Conservation (phyloP, 2,329 filamentous ascomycete species). For the Fusarium sp. region DNA sequence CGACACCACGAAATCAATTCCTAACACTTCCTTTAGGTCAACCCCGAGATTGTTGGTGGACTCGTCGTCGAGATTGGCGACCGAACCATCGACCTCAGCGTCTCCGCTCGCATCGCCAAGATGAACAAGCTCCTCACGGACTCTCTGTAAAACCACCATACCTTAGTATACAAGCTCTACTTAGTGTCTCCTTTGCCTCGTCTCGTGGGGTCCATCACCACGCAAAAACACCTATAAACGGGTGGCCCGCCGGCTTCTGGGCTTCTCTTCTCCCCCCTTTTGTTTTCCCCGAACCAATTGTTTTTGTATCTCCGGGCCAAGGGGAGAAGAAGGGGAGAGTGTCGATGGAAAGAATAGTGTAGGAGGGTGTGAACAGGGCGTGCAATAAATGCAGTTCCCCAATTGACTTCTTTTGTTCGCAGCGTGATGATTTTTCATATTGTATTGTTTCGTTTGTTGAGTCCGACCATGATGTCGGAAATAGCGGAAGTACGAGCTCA, state of each 20-base stretch:
- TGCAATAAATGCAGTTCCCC: conserved; percentile 51
- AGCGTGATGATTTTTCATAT: conserved; percentile 20
- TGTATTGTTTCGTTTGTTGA: not conserved
- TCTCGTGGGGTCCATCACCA: conserved; percentile 32
- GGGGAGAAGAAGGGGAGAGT: conserved; percentile 36
- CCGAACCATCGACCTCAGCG: conserved; percentile 97
- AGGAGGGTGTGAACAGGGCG: conserved; percentile 50
- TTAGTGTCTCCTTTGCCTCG: conserved; percentile 48
- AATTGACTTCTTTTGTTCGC: conserved; percentile 22
- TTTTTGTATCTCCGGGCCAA: conserved; percentile 37
- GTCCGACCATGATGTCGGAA: conserved; percentile 8
- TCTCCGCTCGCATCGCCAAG: conserved; percentile 94
- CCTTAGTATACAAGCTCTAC: conserved; percentile 45
- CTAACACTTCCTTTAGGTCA: conserved; percentile 72
- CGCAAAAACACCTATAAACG: conserved; percentile 18
- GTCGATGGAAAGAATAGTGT: conserved; percentile 53
- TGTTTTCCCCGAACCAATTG: conserved; percentile 34
- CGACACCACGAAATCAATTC: not conserved
- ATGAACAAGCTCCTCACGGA: conserved; percentile 99
- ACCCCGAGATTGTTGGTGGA: conserved; percentile 93
- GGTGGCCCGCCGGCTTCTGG: conserved; percentile 34
- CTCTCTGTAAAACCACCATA: conserved; percentile 81
- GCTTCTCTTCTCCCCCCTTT: conserved; percentile 34
- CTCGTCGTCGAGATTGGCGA: conserved; percentile 97
- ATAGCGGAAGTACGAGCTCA: conserved; percentile 15